phyloP scores from a whole-genome alignment of 306 rosid genomes.

The Leucaena leucocephala region DNA sequence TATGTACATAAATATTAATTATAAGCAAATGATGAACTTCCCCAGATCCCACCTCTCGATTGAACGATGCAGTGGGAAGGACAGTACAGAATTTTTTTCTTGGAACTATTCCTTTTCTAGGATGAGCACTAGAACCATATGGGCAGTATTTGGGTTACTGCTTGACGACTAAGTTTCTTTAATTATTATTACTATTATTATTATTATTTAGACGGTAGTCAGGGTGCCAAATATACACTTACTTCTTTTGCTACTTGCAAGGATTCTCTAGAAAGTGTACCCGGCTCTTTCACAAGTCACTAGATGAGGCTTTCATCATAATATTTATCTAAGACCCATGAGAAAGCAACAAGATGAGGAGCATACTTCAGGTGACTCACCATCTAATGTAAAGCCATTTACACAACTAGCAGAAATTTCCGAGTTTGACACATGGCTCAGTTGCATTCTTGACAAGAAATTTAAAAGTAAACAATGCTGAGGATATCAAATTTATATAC shows the following conservation, averaged over 20 bases:
- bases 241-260: too few relatives aligned
- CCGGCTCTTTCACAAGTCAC: constrained; percentile 9
- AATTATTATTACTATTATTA: too few relatives aligned
- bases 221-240: too few relatives aligned
- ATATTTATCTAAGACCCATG: constrained; percentile 8
- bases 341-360: background rate
- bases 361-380: background rate
- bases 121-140: constrained; percentile 26
- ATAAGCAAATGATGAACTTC: background rate
- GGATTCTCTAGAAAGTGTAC: background rate
- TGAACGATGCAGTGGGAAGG: too few relatives aligned
- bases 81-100: too few relatives aligned
- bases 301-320: constrained; percentile 2
- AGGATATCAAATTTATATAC: constrained; percentile 44
- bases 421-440: background rate
- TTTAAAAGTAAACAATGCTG: background rate
- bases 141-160: constrained; percentile 2
- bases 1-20: background rate
- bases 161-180: too few relatives aligned
- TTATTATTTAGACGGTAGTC: too few relatives aligned
- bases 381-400: background rate
- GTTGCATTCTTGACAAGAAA: background rate
- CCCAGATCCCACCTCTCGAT: too few relatives aligned
- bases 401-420: constrained; percentile 9
- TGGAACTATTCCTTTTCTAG: background rate